These are phyloP conservation scores for Thinopyrum elongatum DNA, from an alignment of 176 grass and related monocot genomes.

Conservation along the genomic window DNA sequence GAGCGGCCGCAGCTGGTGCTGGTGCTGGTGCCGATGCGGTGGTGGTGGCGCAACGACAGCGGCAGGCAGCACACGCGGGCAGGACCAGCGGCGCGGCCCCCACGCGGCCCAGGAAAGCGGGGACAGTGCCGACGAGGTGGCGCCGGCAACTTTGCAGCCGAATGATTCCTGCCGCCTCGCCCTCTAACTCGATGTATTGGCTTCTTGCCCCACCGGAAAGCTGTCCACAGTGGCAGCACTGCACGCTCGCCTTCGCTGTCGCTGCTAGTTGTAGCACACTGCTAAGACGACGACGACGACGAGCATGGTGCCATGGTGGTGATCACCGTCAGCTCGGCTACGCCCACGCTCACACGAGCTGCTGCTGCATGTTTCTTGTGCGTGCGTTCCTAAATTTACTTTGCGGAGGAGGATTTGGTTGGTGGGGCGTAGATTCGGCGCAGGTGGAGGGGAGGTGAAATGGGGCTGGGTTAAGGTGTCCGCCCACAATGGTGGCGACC, in stretches of 20 bases:
- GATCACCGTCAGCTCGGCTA: not conserved
- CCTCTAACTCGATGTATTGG: not conserved
- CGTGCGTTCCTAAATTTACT: not conserved
- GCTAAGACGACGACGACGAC: not conserved
- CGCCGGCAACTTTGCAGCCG: constrained; percentile 39
- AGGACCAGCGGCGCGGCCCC: constrained; percentile 21
- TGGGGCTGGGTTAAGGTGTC: constrained; percentile 13
- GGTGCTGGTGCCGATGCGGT: constrained; percentile 1
- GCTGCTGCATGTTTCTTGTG: not conserved
- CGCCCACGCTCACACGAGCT: not conserved
- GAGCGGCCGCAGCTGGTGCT: not conserved
- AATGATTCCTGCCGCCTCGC: constrained; percentile 40
- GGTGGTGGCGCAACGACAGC: constrained; percentile 37
- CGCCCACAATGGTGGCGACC: not conserved
- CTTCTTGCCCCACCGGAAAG: constrained; percentile 27
- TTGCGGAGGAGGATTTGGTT: constrained; percentile 13
- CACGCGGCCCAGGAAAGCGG: constrained; percentile 45
- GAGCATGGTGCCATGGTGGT: not conserved
- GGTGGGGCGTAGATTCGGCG: constrained; percentile 24
- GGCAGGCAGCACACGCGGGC: not conserved
- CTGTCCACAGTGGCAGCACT: constrained; percentile 13
- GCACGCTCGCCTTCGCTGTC: not conserved
- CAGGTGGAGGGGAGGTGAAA: not conserved
- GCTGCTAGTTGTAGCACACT: not conserved
- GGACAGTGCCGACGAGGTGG: constrained; percentile 38